Percentiles rank a stretch among this genome's conserved stretches.
phyloP scores from a whole-genome alignment of 2,329 filamentous ascomycete species.

The Aspergillus sojae region DNA sequence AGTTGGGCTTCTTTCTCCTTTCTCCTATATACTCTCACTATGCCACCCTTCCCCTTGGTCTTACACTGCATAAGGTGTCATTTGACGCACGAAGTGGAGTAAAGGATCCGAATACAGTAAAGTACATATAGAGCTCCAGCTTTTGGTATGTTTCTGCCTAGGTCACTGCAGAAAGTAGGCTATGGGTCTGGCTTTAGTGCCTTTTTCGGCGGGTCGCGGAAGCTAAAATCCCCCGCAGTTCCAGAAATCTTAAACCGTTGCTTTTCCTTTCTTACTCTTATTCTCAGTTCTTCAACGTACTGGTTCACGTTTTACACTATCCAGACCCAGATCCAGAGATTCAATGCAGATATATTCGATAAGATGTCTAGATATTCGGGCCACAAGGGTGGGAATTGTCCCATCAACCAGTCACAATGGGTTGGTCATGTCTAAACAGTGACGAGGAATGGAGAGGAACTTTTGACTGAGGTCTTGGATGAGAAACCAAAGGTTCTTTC shows the following conservation, averaged over 20 bases:
- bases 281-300: no score
- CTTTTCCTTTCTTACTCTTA: neutral
- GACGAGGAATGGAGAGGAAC: neutral
- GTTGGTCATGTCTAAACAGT: neutral
- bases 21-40: neutral
- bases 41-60: neutral
- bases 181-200: neutral
- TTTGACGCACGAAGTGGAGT: neutral
- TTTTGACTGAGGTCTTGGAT: neutral
- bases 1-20: neutral
- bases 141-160: neutral
- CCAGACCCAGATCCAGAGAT: neutral
- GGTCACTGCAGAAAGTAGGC: neutral
- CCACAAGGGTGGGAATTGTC: neutral
- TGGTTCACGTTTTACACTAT: neutral
- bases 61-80: neutral
- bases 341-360: neutral
- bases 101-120: neutral
- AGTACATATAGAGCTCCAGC: neutral
- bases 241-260: neutral
- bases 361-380: neutral
- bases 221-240: conserved; percentile 2
- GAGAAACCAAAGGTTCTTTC: neutral
- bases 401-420: neutral
- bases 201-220: neutral